Base-by-base conservation (phyloP, 345 rosid genomes). In the Pugionium cornutum region DNA sequence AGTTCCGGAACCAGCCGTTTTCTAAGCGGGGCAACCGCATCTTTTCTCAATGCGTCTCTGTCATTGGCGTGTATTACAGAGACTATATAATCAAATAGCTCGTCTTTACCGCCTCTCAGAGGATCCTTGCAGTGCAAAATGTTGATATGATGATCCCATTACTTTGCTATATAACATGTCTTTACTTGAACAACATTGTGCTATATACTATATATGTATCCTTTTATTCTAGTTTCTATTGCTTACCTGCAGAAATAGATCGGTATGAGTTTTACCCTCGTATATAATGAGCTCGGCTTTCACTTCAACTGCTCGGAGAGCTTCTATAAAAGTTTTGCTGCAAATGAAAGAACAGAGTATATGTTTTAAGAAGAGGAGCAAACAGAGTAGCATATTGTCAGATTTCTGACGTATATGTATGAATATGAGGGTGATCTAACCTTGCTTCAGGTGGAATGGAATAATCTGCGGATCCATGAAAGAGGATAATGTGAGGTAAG, bases 401-500 rank as follows among this genome's bases (percentile, higher is more conserved):
- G 25, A 44, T 30, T 8, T 0, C 28, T 39, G 40, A 1, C 40
- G 5, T 7, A 36, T 36, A 36, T 36, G 6, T 36, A 36, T 2
- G 6, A 1, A 18, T 54, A 59, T n/a, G 5, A 40, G 58, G 18
- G 18, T 53, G 59, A 62, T 62, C 87, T 77, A 57, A 92, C 99
- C 99, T 94, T 76, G 96, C 86, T 74, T 88, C 92, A 41, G 82
- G 63, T 68, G 97, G 99, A 68, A 94, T 90, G 11, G 99, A 90
- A 58, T 64, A 67, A 78, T 94, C 99, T 39, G 80, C 76, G 27
- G 92, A 86, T 76, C 99, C 99, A 74, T 94, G 99, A 57, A 86
- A 94, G 68, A 94, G 96, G 53, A 76, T 57, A 64, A 84, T 73
- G 18, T 89, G 90, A 73, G 92, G 88, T 35, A 94, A 82, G 27